Evolutionary conservation across 352 stramenopile genomes (phyloP), one percentile per base, ranked within the genome.

Genomic region (Synura sp.): DNA sequence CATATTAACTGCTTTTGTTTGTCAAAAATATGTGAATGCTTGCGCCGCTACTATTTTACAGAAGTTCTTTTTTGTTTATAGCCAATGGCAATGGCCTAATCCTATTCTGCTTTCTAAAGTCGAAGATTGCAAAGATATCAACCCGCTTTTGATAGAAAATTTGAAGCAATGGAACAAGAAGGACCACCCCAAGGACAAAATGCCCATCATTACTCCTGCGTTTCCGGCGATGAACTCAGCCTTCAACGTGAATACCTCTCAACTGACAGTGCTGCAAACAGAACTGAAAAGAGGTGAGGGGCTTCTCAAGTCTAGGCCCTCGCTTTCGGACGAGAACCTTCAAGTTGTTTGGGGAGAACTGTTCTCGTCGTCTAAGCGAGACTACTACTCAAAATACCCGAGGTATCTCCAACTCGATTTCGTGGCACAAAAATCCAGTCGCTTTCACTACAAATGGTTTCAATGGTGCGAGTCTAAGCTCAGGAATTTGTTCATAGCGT

Each of bases 171-270:
- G 41, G 29, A 49, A 32, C 34, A 25, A 92, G 80, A 85, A 89
- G 22, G 85, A 87, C 3, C 93, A 98, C 83, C 85, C 89, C 22
- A 83, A 85, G 25, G 93, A 99, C 80, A 82, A 98, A 42, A 98
- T 99, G 94, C 96, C 96, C 19, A 98, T 99, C 82, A 97, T 99
- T 81, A 99, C 96, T 0, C 96, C 96, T 1, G 92, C 93, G 49
- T 99, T 98, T 82, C 96, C 96, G 14, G 90, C 87, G 17, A 97
- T 98, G 88, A 99, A 99, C 83, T 98, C 94, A 42, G 95, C 94
- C 1, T 98, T 98, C 85, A 99, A 98, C 82, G 93, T 99, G 22
- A 90, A 91, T 75, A 80, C 88, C 17, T 91, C 89, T 42, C 38
- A 25, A 25, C 42, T 59, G 2, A 25, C 2, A 60, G 69, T 77